Evolutionary conservation across 352 stramenopile species (phyloP), one percentile per base, ranked within the genome.

Genomic region (Thraustochytrium aureum): DNA sequence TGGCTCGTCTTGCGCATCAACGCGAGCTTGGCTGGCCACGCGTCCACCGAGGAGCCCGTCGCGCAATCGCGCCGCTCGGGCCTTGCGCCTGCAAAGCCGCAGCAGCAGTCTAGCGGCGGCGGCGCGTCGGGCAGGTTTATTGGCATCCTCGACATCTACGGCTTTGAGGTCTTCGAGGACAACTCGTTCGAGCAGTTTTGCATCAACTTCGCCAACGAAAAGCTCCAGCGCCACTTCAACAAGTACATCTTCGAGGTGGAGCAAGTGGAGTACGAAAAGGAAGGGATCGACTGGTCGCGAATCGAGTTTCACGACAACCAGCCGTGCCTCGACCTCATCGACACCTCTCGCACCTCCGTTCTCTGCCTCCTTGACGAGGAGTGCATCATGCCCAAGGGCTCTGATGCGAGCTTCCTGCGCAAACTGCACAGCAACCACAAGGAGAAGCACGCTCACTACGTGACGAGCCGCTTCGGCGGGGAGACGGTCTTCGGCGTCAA

Each of bases 141-240:
- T 26, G 92, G 92, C 4, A 93, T 97, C 60, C 87, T 97, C 33
- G 92, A 97, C 84, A 97, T 97, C 56, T 97, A 96, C 69, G 92
- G 93, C 7, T 97, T 97, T 82, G 93, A 97, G 82, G 90, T 95
- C 62, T 96, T 97, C 62, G 89, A 95, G 56, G 86, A 93, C 62
- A 97, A 97, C 83, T 94, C 88, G 26, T 96, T 97, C 66, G 93
- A 97, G 85, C 93, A 97, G 74, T 84, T 95, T 6, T 94, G 90
- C 74, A 95, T 95, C 84, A 95, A 95, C 74, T 95, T 93, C 79
- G 89, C 89, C 17, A 95, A 95, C 72, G 84, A 95, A 82, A 91
- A 91, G 61, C 84, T 94, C 41, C 91, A 95, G 79, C 86, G 90
- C 37, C 88, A 93, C 75, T 94, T 94, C 84, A 94, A 93, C 85